Evolutionary conservation across 78 protist species (phyloP), one percentile per base, ranked within the genome.

Genomic region (Goniomonas avonlea): DNA sequence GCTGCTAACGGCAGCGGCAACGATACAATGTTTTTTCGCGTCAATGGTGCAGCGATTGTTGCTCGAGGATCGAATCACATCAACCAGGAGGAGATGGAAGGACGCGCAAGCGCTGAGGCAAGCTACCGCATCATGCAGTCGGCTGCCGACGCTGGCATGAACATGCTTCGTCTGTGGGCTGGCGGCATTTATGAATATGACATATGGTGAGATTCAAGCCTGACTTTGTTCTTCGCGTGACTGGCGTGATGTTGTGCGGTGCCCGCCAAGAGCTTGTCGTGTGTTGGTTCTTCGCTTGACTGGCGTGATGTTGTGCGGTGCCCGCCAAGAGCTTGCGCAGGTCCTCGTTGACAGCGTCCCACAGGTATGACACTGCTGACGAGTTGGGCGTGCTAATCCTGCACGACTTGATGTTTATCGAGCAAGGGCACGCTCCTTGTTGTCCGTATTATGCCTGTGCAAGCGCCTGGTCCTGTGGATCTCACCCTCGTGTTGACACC

Each of bases 51-150:
- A 27, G 59, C 23, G 50, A 77, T 77, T 5, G 53, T 58, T 41
- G 13, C 70, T 7, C 70, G 81, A 25, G 81, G 81, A 2, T 66
- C 69, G 43, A 77, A 77, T n/a, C 59, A n/a, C n/a, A n/a, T n/a
- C n/a, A n/a, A n/a, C n/a, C n/a, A n/a, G 82, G 86, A 82, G 20
- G 82, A 82, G 68, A 21, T 82, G 3, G 86, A 82, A 43, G 86
- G 86, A 7, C 29, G 86, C 23, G 0, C 0, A 40, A 11, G 31
- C 37, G 76, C 21, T 17, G 8, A 2, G 5, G 79, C 70, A 5
- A 35, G 47, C 61, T 5, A 1, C 8, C n/a, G 2, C 34, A 43
- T 76, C 29, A 82, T 82, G 20, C 21, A 1, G 60, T 5, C 31
- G 25, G 86, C 86, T 7, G 71, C 38, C 21, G 71, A 9, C 0